These are phyloP conservation scores for Takashimella tepidaria DNA, from an alignment of 1,284 basidiomycete species.

Conservation along the genomic window DNA sequence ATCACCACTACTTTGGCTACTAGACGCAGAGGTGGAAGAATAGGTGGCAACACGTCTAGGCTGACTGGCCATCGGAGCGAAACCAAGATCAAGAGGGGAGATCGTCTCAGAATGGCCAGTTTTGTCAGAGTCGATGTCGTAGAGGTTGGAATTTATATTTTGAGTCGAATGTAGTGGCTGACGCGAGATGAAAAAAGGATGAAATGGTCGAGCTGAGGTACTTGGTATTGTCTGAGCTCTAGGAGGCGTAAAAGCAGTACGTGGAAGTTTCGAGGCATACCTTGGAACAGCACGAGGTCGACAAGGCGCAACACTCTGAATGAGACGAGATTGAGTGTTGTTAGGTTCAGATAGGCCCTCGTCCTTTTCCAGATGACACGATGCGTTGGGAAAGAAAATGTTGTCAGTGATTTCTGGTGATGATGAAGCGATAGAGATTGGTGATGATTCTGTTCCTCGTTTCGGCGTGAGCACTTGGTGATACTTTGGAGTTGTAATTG, in stretches of 20 bases:
- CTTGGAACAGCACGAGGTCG: slow-evolving; percentile 17
- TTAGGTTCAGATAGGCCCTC: too few relatives aligned
- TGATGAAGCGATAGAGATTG: slow-evolving; percentile 18
- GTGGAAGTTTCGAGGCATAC: slow-evolving; percentile 15
- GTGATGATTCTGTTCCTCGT: slow-evolving; percentile 16
- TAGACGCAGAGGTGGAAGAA: slow-evolving; percentile 2
- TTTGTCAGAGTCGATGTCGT: too few relatives aligned
- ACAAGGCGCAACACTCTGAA: neutral
- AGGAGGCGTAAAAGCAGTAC: slow-evolving; percentile 26
- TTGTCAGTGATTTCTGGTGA: slow-evolving; percentile 17
- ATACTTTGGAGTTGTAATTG: too few relatives aligned
- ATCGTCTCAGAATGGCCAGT: too few relatives aligned
- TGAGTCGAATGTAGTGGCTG: too few relatives aligned
- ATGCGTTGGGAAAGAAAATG: slow-evolving; percentile 10
- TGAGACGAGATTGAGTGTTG: too few relatives aligned
- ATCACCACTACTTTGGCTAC: neutral
- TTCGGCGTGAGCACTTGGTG: neutral
- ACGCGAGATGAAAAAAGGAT: slow-evolving; percentile 25
- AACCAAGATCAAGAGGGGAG: too few relatives aligned
- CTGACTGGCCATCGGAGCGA: neutral
- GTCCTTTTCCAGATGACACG: too few relatives aligned
- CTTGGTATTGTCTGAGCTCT: neutral
- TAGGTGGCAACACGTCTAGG: slow-evolving; percentile 7
- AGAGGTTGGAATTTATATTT: too few relatives aligned
- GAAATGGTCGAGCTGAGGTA: slow-evolving; percentile 5